These are phyloP conservation scores for Pyrus bretschneideri DNA, from an alignment of 306 rosid genomes.

Conservation along the genomic window DNA sequence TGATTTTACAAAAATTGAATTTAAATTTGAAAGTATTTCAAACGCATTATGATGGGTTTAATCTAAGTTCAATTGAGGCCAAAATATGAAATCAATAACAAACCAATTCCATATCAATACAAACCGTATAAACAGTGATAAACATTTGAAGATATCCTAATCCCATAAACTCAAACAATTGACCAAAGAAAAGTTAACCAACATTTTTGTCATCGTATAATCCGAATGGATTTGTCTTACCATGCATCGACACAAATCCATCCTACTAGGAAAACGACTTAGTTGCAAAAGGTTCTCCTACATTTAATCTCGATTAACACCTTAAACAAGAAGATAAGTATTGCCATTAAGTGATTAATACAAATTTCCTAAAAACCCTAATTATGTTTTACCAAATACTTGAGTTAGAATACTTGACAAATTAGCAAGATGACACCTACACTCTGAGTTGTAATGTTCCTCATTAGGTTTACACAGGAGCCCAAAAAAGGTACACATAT, in stretches of 20 bases:
- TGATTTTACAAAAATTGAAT: no score
- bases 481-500: not conserved
- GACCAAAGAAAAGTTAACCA: not conserved
- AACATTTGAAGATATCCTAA: not conserved
- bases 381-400: not conserved
- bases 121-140: not conserved
- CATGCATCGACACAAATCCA: not conserved
- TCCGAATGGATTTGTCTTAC: not conserved
- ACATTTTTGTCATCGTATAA: not conserved
- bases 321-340: not conserved
- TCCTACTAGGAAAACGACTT: not conserved
- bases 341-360: not conserved
- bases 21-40: not conserved
- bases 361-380: not conserved
- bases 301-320: not conserved
- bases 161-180: not conserved
- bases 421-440: not conserved
- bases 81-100: not conserved
- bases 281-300: not conserved
- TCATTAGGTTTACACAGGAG: not conserved
- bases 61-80: not conserved
- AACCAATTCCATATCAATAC: not conserved
- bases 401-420: not conserved
- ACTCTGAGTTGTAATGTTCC: not conserved
- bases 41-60: not conserved